These are phyloP conservation scores for Fraxinus floribunda DNA, from an alignment of 305 asterid species.

Conservation along the genomic window DNA sequence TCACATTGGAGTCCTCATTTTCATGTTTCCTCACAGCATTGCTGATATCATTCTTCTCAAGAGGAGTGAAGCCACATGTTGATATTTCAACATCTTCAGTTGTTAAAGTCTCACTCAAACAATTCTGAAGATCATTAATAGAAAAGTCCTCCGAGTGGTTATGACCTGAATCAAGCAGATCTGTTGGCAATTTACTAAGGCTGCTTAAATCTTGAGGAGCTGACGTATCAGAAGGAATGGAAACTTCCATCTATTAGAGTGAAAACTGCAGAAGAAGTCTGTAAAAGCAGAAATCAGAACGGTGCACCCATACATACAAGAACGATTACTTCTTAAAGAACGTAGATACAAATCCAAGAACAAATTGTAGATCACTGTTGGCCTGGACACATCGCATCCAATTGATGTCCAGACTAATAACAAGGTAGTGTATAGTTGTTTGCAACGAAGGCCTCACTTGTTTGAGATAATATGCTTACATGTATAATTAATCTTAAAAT, in stretches of 20 bases:
- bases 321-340: not conserved
- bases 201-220: slow-evolving; percentile 44
- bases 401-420: not conserved
- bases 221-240: slow-evolving; percentile 37
- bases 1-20: slow-evolving; percentile 22
- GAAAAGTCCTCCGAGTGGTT: slow-evolving; percentile 26
- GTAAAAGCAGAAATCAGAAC: slow-evolving; percentile 19
- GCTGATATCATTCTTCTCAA: slow-evolving; percentile 22
- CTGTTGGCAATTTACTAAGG: slow-evolving; percentile 34
- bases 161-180: slow-evolving; percentile 30
- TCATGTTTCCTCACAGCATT: slow-evolving; percentile 30
- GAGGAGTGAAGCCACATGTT: slow-evolving; percentile 22
- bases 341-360: not conserved
- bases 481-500: not conserved
- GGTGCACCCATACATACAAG: slow-evolving; percentile 5
- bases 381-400: not conserved
- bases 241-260: slow-evolving; percentile 54
- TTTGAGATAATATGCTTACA: not conserved
- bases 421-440: not conserved
- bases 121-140: slow-evolving; percentile 42
- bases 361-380: not conserved
- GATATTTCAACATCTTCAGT: slow-evolving; percentile 35
- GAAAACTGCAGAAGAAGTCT: slow-evolving; percentile 33
- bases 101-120: slow-evolving; percentile 43
- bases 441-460: not conserved